Evolutionary conservation across 306 rosid species (phyloP), one percentile per base, ranked within the genome.

Genomic region (Vigna angularis): DNA sequence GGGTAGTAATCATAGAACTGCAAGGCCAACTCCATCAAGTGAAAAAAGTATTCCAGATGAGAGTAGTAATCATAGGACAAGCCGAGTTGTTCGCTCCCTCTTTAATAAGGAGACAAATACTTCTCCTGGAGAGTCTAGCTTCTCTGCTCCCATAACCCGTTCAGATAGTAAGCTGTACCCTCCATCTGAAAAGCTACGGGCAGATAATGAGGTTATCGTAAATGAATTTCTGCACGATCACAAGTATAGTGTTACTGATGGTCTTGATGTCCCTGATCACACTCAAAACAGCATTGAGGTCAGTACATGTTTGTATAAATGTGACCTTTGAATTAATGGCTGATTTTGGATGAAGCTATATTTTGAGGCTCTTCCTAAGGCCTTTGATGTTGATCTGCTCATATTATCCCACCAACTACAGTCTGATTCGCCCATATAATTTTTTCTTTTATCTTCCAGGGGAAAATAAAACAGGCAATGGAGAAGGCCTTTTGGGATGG

Each of bases 401-500:
- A 36, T 55, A 16, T 44, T 71, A 65, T 71, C 52, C 52, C n/a
- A 15, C 17, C 55, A 42, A 16, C 52, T 15, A 63, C 12, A 47
- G 28, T 36, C 73, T 57, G 63, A 42, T 74, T 66, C 45, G 6
- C 71, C 55, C 13, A 38, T 34, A 30, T 30, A 30, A 26, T 26
- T 26, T 42, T 14, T 4, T 14, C 22, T 4, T 73, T 55, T 70
- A 24, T 42, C 63, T 85, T 87, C 75, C 82, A 95, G 98, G 90
- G 82, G 44, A 91, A 88, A 83, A 83, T 93, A 74, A 89, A 85
- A 74, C 84, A 80, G 63, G 84, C 93, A 59, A 89, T 95, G 93
- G 91, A 91, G 86, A 93, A 87, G 81, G 99, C 99, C 59, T 95
- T 92, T 56, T 92, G 98, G 99, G 98, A 95, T 77, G 84, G 88